These are phyloP conservation scores for Phaeosphaeriaceae sp. DNA, from an alignment of 2,329 filamentous ascomycete genomes.

Conservation along the genomic window DNA sequence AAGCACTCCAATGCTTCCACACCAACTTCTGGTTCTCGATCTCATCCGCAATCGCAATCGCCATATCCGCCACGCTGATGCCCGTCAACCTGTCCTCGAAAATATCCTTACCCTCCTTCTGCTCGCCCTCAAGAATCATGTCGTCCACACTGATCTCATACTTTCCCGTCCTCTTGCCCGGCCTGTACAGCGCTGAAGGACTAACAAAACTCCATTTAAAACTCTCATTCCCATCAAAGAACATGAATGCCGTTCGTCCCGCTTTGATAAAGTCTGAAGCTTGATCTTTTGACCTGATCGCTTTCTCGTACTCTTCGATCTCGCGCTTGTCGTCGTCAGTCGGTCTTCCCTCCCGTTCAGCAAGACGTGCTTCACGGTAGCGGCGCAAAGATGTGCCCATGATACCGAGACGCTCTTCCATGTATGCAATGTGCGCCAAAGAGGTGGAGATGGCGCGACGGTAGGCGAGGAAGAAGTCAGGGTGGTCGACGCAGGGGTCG, in stretches of 20 bases:
- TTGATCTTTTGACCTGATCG: conserved; percentile 30
- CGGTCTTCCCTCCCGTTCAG: conserved; percentile 17
- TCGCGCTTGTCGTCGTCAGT: conserved; percentile 21
- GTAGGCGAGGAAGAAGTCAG: conserved; percentile 46
- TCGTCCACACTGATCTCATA: conserved; percentile 45
- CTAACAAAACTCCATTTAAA: conserved; percentile 47
- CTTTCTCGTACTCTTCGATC: conserved; percentile 34
- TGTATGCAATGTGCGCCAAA: conserved; percentile 43
- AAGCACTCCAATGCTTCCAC: conserved; percentile 43
- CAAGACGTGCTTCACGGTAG: conserved; percentile 38
- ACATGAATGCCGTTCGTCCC: conserved; percentile 45
- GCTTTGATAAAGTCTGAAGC: conserved; percentile 44
- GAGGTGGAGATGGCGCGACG: conserved; percentile 44
- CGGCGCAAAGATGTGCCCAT: conserved; percentile 34
- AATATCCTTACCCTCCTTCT: conserved; percentile 27
- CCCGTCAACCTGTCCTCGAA: conserved; percentile 43
- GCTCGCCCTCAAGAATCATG: conserved; percentile 36
- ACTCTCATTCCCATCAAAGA: conserved; percentile 44
- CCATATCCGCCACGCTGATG: conserved; percentile 45
- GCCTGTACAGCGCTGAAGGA: conserved; percentile 43
- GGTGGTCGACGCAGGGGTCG: conserved; percentile 37
- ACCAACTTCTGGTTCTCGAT: conserved; percentile 35
- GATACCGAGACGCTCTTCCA: conserved; percentile 44
- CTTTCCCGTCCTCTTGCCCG: conserved; percentile 40
- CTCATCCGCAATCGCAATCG: conserved; percentile 47